phyloP scores from a whole-genome alignment of 129 eudicot species.

The Tagetes erecta region DNA sequence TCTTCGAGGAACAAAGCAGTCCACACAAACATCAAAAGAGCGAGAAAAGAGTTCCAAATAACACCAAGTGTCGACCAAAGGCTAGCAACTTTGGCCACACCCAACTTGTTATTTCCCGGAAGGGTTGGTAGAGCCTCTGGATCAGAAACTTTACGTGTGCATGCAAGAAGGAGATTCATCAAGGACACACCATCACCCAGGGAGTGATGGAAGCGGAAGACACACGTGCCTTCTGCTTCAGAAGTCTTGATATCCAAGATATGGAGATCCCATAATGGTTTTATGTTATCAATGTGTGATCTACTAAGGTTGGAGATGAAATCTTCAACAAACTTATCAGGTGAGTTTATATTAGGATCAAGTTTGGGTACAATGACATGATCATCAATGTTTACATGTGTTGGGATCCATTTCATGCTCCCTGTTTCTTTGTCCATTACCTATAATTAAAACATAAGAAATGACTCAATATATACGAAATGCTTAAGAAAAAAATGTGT shows the following conservation, averaged over 20 bases:
- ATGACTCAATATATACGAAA: not conserved
- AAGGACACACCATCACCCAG: constrained; percentile 53
- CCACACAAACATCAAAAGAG: constrained; percentile 34
- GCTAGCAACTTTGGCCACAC: constrained; percentile 28
- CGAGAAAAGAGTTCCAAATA: constrained; percentile 43
- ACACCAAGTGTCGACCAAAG: constrained; percentile 31
- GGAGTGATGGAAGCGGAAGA: constrained; percentile 54
- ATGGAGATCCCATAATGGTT: constrained; percentile 55
- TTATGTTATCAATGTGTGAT: constrained; percentile 38
- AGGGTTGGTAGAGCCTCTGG: constrained; percentile 31
- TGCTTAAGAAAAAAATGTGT: not conserved
- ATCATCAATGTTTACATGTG: constrained; percentile 45
- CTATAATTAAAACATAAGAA: constrained; percentile 20
- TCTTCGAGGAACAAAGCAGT: constrained; percentile 50
- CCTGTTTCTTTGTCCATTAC: constrained; percentile 37
- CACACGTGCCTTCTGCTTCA: constrained; percentile 28
- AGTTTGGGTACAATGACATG: constrained; percentile 46
- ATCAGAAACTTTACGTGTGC: constrained; percentile 42
- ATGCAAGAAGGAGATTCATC: constrained; percentile 45
- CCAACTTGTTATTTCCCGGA: constrained; percentile 24
- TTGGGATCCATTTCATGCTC: constrained; percentile 42
- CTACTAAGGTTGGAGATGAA: constrained; percentile 44
- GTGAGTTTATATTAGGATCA: constrained; percentile 36
- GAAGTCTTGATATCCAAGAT: constrained; percentile 44
- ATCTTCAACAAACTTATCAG: constrained; percentile 51